Evolutionary conservation across 352 stramenopile species (phyloP).

Genomic region (Globisporangium radiosum): DNA sequence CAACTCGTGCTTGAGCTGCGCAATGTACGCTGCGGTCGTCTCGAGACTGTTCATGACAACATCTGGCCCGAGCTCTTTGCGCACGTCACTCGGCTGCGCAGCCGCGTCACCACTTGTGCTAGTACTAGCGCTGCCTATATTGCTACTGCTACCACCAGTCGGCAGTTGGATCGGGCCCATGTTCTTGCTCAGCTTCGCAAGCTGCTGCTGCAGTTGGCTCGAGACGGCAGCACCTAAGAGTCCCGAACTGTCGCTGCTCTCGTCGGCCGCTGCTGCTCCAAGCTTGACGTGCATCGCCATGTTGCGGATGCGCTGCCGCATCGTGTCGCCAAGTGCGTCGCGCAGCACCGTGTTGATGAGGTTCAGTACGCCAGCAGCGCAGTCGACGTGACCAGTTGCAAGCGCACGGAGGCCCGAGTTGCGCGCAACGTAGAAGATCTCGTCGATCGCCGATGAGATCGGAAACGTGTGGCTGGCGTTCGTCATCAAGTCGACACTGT

Average conservation of each 20-base stretch:
- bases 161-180: constrained; percentile 45
- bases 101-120: constrained; percentile 13
- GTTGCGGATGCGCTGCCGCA: constrained; percentile 69
- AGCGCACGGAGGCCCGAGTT: constrained; percentile 77
- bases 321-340: constrained; percentile 69
- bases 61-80: constrained; percentile 58
- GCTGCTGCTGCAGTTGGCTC: constrained; percentile 72
- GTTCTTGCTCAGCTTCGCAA: constrained; percentile 84
- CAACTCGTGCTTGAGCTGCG: constrained; percentile 73
- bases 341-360: constrained; percentile 82
- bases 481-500: not conserved
- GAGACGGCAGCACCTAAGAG: constrained; percentile 38
- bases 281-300: constrained; percentile 63
- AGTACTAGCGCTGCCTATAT: not conserved
- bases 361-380: constrained; percentile 76
- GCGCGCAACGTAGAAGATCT: constrained; percentile 83
- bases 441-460: constrained; percentile 80
- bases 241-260: constrained; percentile 12
- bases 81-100: constrained; percentile 20
- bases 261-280: constrained; percentile 19
- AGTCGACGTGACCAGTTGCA: constrained; percentile 78
- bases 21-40: constrained; percentile 66
- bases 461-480: constrained; percentile 48
- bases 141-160: not conserved
- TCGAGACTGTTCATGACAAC: constrained; percentile 84